Conservation (phyloP, 345 rosid species). For the Balakata baccata region DNA sequence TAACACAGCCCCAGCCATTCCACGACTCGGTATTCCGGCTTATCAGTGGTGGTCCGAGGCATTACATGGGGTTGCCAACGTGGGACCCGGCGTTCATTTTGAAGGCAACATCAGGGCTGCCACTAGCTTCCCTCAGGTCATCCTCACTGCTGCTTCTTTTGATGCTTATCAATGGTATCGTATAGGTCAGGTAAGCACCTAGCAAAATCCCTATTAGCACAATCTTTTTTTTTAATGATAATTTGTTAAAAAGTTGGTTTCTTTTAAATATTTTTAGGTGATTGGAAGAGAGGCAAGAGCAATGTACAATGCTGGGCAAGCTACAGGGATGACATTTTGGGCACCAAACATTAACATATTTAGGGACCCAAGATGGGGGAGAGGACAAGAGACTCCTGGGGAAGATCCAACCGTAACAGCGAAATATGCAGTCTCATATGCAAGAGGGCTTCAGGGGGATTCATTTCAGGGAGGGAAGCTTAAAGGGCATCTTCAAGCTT, state of each 20-base stretch:
- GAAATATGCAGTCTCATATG: conserved; percentile 31
- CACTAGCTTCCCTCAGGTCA: conserved; percentile 90
- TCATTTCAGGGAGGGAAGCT: conserved; percentile 30
- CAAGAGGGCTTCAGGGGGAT: conserved; percentile 34
- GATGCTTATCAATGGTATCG: conserved; percentile 70
- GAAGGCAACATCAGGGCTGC: conserved; percentile 55
- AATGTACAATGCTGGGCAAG: conserved; percentile 32
- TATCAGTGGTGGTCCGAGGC: conserved; percentile 98
- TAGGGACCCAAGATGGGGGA: conserved; percentile 39
- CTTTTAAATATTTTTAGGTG: conserved; percentile 8
- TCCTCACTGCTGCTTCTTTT: conserved; percentile 75
- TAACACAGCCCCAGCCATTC: conserved; percentile 61
- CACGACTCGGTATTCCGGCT: conserved; percentile 67
- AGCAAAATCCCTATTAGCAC: neutral
- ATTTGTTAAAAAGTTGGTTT: too few species aligned
- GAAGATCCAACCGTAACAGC: conserved; percentile 30
- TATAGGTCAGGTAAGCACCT: conserved; percentile 58
- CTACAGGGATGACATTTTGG: conserved; percentile 33
- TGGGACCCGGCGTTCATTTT: conserved; percentile 66
- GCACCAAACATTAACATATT: conserved; percentile 34
- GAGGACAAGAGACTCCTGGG: conserved; percentile 36
- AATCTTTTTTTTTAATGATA: too few species aligned
- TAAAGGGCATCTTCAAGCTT: conserved; percentile 31
- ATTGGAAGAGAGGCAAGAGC: conserved; percentile 34
- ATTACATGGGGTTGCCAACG: conserved; percentile 66